Evolutionary conservation across 176 grass and related monocot genomes (phyloP), one percentile per base, ranked within the genome.

Genomic region (Alloteropsis semialata): DNA sequence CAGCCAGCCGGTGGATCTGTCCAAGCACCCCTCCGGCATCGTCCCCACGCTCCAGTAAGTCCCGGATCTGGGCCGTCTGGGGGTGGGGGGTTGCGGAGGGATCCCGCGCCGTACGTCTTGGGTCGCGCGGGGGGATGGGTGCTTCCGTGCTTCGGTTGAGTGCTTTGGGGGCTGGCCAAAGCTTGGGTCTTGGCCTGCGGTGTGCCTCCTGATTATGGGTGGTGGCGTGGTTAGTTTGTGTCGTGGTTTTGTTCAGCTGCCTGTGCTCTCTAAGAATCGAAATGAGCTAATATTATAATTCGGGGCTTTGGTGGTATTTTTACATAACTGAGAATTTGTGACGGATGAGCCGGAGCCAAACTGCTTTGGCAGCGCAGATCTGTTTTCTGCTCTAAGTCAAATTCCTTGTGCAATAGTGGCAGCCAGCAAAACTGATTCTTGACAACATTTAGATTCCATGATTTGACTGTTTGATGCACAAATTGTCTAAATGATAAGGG

Each of bases 11-110:
- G 93, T 96, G 88, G 96, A 99, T 84, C 89, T 99, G 69, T 74
- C 81, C 8, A 92, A 94, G 63, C 96, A 99, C 56, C 96, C 96
- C 50, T 99, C 96, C 61, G 96, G 96, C 46, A 99, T 99, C 83
- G 44, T 99, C 60, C 96, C 96, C 44, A 99, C 89, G 65, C 96
- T 99, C 74, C 96, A 99, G 96, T 99, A 94, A 92, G 90, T 90
- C 39, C 84, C 67, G 17, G 72, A 77, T 89, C 88, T 39, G 72
- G 17, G 62, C 34, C 29, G 53, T 38, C 18, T 25, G 48, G 12
- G 44, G 24, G 28, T 72, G 5, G 30, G 78, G 21, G 16, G 11
- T 24, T 8, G 37, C 49, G 44, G 36, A 41, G 24, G 15, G 50
- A 70, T 34, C 27, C 29, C 38, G 13, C 64, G 33, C 64, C 39